phyloP scores from a whole-genome alignment of 116 monocot species.

The Dioscorea cayenensis region DNA sequence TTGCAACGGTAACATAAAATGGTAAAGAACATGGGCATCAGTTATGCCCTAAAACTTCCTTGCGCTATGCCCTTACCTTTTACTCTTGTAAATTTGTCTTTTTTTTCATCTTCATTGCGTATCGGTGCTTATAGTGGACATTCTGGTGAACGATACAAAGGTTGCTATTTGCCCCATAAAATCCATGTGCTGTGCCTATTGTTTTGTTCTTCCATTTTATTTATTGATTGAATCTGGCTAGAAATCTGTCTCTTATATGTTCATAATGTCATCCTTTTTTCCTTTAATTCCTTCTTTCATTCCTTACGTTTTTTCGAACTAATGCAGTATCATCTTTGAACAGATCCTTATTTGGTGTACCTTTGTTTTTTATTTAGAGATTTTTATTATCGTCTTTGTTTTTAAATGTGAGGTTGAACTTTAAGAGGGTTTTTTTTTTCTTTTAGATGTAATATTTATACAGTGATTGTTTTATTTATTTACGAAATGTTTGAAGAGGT shows the following conservation, averaged over 20 bases:
- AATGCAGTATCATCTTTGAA: no score
- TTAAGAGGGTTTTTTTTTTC: no score
- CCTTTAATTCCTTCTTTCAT: no score
- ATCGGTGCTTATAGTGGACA: slow-evolving; percentile 3
- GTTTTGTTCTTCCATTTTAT: slow-evolving; percentile 3
- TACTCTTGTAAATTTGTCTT: background rate
- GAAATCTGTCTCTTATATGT: background rate
- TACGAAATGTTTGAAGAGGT: no score
- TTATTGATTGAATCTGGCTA: background rate
- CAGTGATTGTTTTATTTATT: no score
- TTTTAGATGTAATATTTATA: no score
- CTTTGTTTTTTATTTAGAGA: no score
- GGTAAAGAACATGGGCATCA: background rate
- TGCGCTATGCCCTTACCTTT: background rate
- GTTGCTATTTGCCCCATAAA: slow-evolving; percentile 3
- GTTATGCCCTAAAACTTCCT: background rate
- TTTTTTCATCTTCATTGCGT: background rate
- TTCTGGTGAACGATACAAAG: background rate
- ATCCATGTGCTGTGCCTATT: background rate
- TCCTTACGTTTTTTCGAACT: no score
- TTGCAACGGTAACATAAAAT: slow-evolving; percentile 48
- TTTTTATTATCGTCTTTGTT: no score
- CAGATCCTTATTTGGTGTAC: no score
- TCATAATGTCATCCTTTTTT: no score
- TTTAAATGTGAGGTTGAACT: no score